Percentiles rank a stretch among this genome's conserved stretches.
phyloP scores from a whole-genome alignment of 805 yeast genomes.

The Candida alai region DNA sequence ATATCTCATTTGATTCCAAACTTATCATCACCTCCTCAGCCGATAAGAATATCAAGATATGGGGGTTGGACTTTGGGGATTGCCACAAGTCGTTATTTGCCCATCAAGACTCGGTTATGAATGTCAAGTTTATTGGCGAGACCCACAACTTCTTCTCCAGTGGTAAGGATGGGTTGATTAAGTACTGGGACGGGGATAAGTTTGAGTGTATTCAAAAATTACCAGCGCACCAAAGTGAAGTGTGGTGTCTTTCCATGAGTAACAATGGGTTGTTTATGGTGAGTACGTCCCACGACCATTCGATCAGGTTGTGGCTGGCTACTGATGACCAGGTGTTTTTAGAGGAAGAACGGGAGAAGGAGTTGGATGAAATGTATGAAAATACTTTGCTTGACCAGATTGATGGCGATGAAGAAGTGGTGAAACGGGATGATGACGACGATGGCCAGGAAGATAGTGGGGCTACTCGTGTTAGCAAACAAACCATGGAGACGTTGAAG shows the following conservation, averaged over 20 bases:
- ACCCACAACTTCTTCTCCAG: conserved; percentile 86
- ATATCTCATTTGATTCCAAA: conserved; percentile 85
- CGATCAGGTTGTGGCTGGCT: conserved; percentile 89
- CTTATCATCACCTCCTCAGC: conserved; percentile 90
- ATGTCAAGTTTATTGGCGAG: conserved; percentile 77
- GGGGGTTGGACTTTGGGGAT: conserved; percentile 99
- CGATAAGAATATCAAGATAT: conserved; percentile 92
- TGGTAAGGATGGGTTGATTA: conserved; percentile 83
- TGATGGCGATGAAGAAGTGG: conserved; percentile 47
- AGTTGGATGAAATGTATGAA: conserved; percentile 89
- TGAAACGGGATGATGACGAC: conserved; percentile 33
- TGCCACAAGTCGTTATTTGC: conserved; percentile 96
- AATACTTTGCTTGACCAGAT: conserved; percentile 68
- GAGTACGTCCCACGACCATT: conserved; percentile 88
- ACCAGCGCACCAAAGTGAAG: conserved; percentile 82
- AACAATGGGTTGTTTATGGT: conserved; percentile 66
- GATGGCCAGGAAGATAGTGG: conserved; percentile 50
- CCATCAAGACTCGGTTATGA: conserved; percentile 94
- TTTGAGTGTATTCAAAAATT: conserved; percentile 90
- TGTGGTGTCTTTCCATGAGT: conserved; percentile 87
- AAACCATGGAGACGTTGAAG: conserved; percentile 86
- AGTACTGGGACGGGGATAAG: conserved; percentile 98
- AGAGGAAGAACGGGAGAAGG: conserved; percentile 95
- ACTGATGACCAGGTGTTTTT: conserved; percentile 94
- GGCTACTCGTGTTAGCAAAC: conserved; percentile 68